These are phyloP conservation scores for Ceratocystis colombiana DNA, from an alignment of 2,329 filamentous ascomycete species.

Conservation along the genomic window DNA sequence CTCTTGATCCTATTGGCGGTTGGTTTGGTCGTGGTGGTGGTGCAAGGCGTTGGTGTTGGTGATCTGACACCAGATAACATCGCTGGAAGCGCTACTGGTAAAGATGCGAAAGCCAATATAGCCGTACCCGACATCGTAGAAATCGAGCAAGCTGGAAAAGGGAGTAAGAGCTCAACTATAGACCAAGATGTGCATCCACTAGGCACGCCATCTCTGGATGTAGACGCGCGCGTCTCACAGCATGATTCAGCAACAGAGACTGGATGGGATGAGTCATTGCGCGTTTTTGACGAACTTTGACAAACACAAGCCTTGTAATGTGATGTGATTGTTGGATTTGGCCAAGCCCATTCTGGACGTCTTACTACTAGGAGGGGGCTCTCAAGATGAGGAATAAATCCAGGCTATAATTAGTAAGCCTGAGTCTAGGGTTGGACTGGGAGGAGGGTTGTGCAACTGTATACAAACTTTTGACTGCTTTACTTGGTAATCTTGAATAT, in stretches of 20 bases:
- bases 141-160: background rate
- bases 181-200: background rate
- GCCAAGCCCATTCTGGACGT: too few relatives aligned
- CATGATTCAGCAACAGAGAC: constrained; percentile 15
- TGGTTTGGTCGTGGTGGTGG: constrained; percentile 37
- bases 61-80: constrained; percentile 3
- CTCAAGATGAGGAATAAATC: background rate
- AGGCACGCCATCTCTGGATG: background rate
- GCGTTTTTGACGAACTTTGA: constrained; percentile 42
- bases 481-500: background rate
- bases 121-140: background rate
- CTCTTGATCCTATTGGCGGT: constrained; percentile 42
- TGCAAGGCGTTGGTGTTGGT: constrained; percentile 17
- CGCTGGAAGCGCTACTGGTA: background rate
- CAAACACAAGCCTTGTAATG: background rate
- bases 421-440: background rate
- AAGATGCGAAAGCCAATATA: background rate
- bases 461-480: background rate
- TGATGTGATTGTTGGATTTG: background rate
- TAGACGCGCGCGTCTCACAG: background rate
- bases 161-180: background rate
- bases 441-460: background rate
- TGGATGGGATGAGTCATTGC: constrained; percentile 34
- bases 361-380: background rate
- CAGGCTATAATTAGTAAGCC: too few relatives aligned